These are phyloP conservation scores for Paramecium pentaurelia DNA, from an alignment of 73 alveolate genomes.

Conservation along the genomic window DNA sequence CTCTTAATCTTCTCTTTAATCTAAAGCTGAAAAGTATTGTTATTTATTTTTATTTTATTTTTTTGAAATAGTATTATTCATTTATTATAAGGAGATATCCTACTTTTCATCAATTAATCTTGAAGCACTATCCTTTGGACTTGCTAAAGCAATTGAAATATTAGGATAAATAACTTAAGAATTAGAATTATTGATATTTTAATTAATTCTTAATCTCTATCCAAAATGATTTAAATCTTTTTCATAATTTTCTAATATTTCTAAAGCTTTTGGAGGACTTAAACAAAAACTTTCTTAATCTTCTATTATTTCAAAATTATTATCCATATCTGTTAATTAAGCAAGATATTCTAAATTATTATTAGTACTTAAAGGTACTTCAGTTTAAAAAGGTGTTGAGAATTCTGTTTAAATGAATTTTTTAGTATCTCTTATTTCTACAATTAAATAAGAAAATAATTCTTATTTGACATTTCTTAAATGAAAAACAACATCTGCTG, in stretches of 20 bases:
- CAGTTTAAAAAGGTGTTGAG: neutral
- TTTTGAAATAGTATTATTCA: neutral
- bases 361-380: neutral
- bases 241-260: neutral
- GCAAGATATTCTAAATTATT: neutral
- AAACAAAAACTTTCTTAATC: neutral
- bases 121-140: neutral
- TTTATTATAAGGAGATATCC: neutral
- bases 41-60: neutral
- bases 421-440: slow-evolving; percentile 1
- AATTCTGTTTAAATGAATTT: neutral
- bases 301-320: neutral
- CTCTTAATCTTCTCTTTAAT: neutral
- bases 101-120: neutral
- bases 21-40: neutral
- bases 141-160: neutral
- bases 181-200: neutral
- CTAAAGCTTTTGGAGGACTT: neutral
- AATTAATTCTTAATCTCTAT: neutral
- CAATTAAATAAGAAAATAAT: neutral
- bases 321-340: neutral
- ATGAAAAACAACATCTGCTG: neutral
- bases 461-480: neutral
- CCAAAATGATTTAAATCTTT: neutral
- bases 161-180: neutral